Percentiles rank a stretch among this genome's conserved stretches.
Evolutionary conservation across 2,329 filamentous ascomycete genomes (phyloP).

Genomic region (Trichoderma oligosporum): DNA sequence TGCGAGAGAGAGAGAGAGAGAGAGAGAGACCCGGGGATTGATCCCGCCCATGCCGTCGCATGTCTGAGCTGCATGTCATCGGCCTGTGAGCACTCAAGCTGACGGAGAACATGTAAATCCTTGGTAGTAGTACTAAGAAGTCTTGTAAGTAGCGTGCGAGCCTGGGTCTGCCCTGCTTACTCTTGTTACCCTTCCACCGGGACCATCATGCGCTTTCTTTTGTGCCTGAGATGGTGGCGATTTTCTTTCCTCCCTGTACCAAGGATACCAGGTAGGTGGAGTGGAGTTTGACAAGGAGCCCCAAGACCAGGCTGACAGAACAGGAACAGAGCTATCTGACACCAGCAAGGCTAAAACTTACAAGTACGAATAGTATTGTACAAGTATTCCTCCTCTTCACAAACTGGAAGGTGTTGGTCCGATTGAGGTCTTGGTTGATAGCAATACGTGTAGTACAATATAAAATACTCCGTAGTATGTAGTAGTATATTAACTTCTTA

Average conservation of each 20-base stretch:
- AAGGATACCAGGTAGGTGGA: background rate
- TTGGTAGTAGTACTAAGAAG: background rate
- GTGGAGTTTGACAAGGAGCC: background rate
- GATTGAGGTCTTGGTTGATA: background rate
- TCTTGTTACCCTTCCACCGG: background rate
- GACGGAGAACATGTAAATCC: no score
- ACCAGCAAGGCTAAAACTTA: background rate
- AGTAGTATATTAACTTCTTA: background rate
- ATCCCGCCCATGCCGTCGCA: background rate
- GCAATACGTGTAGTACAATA: background rate
- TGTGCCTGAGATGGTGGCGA: slow-evolving; percentile 15
- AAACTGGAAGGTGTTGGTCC: background rate
- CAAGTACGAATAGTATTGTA: no score
- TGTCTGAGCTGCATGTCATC: slow-evolving; percentile 17
- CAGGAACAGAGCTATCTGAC: background rate
- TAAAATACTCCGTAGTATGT: background rate
- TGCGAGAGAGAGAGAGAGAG: no score
- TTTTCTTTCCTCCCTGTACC: background rate
- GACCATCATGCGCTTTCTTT: background rate
- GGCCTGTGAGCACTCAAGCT: background rate
- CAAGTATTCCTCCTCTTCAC: background rate
- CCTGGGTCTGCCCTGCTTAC: no score
- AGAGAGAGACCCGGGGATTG: background rate
- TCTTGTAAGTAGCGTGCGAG: no score
- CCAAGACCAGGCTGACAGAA: background rate